phyloP scores from a whole-genome alignment of 2,329 filamentous ascomycete species.

The Colletotrichum sp. region DNA sequence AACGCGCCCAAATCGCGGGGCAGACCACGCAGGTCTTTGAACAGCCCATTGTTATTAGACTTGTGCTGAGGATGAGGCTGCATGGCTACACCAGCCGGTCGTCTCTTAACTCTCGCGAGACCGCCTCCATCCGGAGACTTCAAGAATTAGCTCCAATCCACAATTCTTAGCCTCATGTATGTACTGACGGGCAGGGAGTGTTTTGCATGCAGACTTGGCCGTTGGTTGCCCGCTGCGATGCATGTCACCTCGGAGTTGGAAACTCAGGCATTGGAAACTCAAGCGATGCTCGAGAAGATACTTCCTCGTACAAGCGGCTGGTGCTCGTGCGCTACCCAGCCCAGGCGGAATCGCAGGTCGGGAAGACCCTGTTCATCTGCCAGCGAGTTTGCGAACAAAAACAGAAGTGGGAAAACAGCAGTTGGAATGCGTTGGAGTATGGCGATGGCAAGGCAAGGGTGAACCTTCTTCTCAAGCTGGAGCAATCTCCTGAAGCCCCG shows the following conservation, averaged over 20 bases:
- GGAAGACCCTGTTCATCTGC: not conserved
- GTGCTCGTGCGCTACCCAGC: not conserved
- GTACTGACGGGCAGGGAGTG: not conserved
- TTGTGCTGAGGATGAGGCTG: conserved; percentile 14
- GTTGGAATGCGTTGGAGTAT: not conserved
- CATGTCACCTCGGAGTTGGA: not conserved
- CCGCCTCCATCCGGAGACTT: not conserved
- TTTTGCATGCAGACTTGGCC: not conserved
- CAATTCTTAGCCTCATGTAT: not conserved
- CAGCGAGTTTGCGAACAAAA: not conserved
- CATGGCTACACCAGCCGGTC: not conserved
- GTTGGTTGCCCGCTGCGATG: not conserved
- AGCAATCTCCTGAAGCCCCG: not conserved
- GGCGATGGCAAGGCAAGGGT: not conserved
- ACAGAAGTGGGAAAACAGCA: not conserved
- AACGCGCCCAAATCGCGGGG: conserved; percentile 12
- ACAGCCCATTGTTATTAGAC: not conserved
- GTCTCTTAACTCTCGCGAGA: not conserved
- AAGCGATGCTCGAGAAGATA: not conserved
- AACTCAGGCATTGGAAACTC: not conserved
- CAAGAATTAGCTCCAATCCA: not conserved
- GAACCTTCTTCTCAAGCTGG: not conserved
- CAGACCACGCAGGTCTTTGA: not conserved
- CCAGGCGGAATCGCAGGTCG: not conserved
- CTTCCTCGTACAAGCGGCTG: not conserved